Evolutionary conservation across 306 rosid genomes (phyloP).

Genomic region (Crotalaria pallida): DNA sequence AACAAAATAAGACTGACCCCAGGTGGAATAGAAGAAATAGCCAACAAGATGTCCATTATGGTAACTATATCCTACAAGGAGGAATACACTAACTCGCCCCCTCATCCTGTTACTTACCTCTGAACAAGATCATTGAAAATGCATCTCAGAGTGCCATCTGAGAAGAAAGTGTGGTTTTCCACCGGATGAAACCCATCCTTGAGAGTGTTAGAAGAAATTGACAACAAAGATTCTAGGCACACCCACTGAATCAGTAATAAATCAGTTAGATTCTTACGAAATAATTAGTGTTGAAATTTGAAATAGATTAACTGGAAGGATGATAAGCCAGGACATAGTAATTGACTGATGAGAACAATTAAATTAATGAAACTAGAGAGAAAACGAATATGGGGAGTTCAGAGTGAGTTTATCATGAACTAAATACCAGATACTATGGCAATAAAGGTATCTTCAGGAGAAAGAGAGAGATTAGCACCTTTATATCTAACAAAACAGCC

Average conservation of each 20-base stretch:
- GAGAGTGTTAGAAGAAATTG: constrained; percentile 56
- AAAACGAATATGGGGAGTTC: neutral
- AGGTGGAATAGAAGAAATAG: neutral
- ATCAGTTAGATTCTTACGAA: constrained; percentile 14
- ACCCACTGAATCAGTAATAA: constrained; percentile 65
- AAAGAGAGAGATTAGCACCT: constrained; percentile 43
- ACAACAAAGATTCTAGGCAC: constrained; percentile 77
- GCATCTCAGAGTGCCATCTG: constrained; percentile 55
- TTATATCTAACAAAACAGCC: constrained; percentile 84
- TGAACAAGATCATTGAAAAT: constrained; percentile 74
- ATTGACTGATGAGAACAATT: constrained; percentile 1
- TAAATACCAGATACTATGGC: constrained; percentile 10
- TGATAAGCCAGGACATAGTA: neutral
- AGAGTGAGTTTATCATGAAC: neutral
- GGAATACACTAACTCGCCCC: too few species aligned
- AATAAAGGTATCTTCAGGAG: neutral
- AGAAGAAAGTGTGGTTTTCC: constrained; percentile 36
- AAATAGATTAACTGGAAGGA: neutral
- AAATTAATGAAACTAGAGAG: neutral
- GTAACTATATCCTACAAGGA: neutral
- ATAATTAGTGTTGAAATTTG: neutral
- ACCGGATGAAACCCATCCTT: constrained; percentile 41
- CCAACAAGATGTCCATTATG: neutral
- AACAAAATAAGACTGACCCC: neutral
- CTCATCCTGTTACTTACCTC: constrained; percentile 48